Base-by-base conservation (phyloP, 306 rosid species). In the Heteromeles arbutifolia region DNA sequence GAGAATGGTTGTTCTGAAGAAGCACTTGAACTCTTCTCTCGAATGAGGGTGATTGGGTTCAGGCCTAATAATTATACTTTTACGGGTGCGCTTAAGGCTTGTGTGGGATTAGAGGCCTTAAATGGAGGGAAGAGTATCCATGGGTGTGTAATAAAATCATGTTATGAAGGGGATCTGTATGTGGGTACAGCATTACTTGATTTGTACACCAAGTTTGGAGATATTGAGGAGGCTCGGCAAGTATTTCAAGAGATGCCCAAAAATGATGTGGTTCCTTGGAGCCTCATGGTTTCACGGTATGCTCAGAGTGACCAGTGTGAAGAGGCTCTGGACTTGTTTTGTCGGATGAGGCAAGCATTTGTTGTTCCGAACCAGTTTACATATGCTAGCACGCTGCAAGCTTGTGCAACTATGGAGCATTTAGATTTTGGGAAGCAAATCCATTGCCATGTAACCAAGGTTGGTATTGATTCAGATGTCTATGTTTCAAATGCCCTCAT, bases 21-120 rank as follows among this genome's bases (percentile, higher is more conserved):
- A 67, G 90, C 85, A 18, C 19, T 82, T 43, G 69, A 78, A 21
- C 73, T 85, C 67, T 87, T 82, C 65, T 12, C 73, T 65, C 73
- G 26, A 56, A 87, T 84, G 90, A 74, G 82, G 72, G 22, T 80
- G 63, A 34, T 57, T 68, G 88, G 86, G 43, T 87, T 87, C 70
- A 82, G 65, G 61, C 90, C 90, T 28, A 87, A 87, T 68, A 87
- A 82, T 66, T 84, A 82, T 72, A 84, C 88, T 31, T 84, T 87
- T 64, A 77, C 86, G 28, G 75, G 82, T 39, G 74, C 72, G 73
- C 86, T 87, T 29, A 87, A 84, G 80, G 88, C 86, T 24, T 84
- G 86, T 81, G 77, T 77, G 48, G 84, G 88, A 63, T 70, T 80
- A 4, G 80, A 78, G 58, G 79, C 78, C 44, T 57, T 87, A 34